Percentiles rank a stretch among this genome's conserved stretches.
Evolutionary conservation across 2,329 filamentous ascomycete genomes (phyloP).

Genomic region (Xylariaceae sp.): DNA sequence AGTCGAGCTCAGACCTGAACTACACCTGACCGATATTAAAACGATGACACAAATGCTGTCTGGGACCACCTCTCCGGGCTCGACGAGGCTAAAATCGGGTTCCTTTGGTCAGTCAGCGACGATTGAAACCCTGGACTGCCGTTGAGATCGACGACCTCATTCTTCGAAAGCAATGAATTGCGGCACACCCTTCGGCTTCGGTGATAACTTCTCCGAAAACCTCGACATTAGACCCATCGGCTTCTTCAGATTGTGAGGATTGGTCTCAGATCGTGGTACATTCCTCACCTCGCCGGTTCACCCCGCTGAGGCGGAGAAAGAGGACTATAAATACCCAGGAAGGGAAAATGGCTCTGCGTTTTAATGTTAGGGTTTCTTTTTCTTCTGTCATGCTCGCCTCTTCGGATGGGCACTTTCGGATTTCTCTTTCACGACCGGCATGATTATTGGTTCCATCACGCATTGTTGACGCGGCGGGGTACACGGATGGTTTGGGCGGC

Average conservation of each 20-base stretch:
- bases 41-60: no score
- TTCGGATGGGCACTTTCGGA: constrained; percentile 12
- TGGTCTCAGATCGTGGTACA: not conserved
- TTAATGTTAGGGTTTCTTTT: constrained; percentile 12
- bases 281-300: not conserved
- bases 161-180: no score
- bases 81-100: no score
- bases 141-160: no score
- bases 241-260: not conserved
- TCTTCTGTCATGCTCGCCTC: constrained; percentile 12
- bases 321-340: no score
- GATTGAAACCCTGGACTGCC: no score
- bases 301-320: not conserved
- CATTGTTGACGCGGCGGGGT: not conserved
- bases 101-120: no score
- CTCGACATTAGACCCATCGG: not conserved
- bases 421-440: constrained; percentile 20
- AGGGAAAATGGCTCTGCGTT: constrained; percentile 1
- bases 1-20: no score
- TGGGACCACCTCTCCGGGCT: no score
- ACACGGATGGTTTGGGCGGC: constrained; percentile 10
- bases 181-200: no score
- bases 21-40: no score
- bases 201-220: not conserved
- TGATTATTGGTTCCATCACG: constrained; percentile 11